Evolutionary conservation across 1,284 basidiomycete genomes (phyloP), one percentile per base, ranked within the genome.

Genomic region (Cryptococcus sp.): DNA sequence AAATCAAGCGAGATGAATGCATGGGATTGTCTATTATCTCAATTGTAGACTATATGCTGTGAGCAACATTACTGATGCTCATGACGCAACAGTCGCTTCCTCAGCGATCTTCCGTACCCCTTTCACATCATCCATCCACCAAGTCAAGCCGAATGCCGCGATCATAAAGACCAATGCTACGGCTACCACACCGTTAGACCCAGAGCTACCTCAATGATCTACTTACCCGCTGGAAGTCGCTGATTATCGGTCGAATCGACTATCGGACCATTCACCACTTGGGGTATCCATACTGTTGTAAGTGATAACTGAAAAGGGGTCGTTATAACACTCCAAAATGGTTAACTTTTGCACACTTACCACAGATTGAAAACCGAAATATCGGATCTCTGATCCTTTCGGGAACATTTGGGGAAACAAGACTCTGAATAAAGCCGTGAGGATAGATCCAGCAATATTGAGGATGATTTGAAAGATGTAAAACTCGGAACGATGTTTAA

Each of bases 401-500:
- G 54, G 54, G 43, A 56, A 56, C 35, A 56, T 41, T 13, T 56
- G 43, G 7, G 54, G 36, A 36, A 56, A 51, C 11, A 56, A 45
- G 8, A 56, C 54, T 13, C 54, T 49, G 54, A 51, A 56, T n/a
- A 56, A 42, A 0, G 54, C 44, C 32, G 41, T 41, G 13, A 56
- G 35, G 49, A 56, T 56, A 2, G 49, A 34, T 15, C 49, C 45
- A 5, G 54, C 54, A 14, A 46, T 37, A 13, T 45, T 51, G 37
- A 46, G 31, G 13, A 56, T 8, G 10, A 56, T 45, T 35, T 50
- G 48, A 32, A 51, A 50, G 35, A 56, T 44, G 23, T 50, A 56
- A 37, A 56, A 56, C 54, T 56, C 54, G 4, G 49, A 32, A 4
- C 49, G 48, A 36, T 56, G 54, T 49, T 56, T 56, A 44, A 51